A percentile compares a stretch with the other conserved stretches of the same genome.
phyloP scores from a whole-genome alignment of 1,284 basidiomycete species.

The Malassezia japonica region DNA sequence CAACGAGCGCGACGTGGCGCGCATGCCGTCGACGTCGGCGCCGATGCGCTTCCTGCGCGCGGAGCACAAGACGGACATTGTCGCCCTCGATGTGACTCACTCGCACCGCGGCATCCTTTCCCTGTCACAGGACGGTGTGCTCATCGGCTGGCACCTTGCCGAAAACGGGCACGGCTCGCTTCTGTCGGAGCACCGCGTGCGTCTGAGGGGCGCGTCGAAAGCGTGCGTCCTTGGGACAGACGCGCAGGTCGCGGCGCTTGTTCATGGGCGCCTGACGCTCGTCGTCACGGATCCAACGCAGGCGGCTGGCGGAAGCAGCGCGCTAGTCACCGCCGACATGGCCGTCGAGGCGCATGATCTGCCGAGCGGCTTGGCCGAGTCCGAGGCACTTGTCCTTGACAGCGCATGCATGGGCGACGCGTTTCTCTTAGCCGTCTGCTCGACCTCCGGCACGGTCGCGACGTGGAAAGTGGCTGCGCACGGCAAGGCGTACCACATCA shows the following conservation, averaged over 20 bases:
- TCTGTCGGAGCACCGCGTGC: conserved; percentile 5
- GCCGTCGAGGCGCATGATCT: background rate
- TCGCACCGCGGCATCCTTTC: background rate
- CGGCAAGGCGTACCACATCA: too few species aligned
- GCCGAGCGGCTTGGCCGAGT: background rate
- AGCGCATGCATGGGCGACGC: too few species aligned
- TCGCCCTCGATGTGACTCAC: background rate
- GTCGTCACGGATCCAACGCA: background rate
- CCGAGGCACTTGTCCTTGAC: background rate
- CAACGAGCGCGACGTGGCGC: background rate
- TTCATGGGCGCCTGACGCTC: background rate
- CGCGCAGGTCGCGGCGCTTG: background rate
- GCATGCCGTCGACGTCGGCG: background rate
- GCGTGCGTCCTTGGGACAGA: background rate
- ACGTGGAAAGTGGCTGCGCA: too few species aligned
- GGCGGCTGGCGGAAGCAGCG: background rate
- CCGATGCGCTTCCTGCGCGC: conserved; percentile 2
- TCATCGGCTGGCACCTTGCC: conserved; percentile 10
- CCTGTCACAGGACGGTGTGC: conserved; percentile 13
- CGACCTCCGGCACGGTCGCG: too few species aligned
- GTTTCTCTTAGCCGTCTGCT: too few species aligned
- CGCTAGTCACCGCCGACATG: background rate
- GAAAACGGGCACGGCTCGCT: background rate
- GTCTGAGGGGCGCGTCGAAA: background rate
- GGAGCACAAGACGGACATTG: conserved; percentile 15